These are phyloP conservation scores for Solanum chiquidenum DNA, from an alignment of 257 asterid species.

Conservation along the genomic window DNA sequence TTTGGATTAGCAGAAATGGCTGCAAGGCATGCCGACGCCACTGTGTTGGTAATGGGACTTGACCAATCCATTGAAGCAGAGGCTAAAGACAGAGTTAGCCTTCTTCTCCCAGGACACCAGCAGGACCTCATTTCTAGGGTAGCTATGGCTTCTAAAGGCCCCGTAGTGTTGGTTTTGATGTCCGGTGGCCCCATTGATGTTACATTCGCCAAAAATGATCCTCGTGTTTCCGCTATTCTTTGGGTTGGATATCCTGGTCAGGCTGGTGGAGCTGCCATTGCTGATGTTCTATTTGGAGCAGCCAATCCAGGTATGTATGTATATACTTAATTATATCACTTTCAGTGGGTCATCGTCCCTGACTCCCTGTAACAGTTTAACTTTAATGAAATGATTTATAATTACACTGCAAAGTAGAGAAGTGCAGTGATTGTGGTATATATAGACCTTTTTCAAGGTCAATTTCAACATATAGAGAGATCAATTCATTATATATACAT, in stretches of 20 bases:
- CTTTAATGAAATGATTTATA: background rate
- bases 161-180: conserved; percentile 57
- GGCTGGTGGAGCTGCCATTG: conserved; percentile 85
- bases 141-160: conserved; percentile 74
- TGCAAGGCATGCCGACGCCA: conserved; percentile 64
- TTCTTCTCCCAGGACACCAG: conserved; percentile 75
- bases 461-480: background rate
- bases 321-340: background rate
- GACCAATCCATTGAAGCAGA: conserved; percentile 69
- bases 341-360: background rate
- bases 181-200: conserved; percentile 85
- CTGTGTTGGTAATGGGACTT: conserved; percentile 66
- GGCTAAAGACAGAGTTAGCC: conserved; percentile 45
- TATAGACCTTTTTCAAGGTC: background rate
- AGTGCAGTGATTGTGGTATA: background rate
- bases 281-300: conserved; percentile 72
- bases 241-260: conserved; percentile 98
- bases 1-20: conserved; percentile 65
- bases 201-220: conserved; percentile 65
- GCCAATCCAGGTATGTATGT: conserved; percentile 71
- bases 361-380: background rate
- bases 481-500: background rate
- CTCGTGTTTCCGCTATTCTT: conserved; percentile 47
- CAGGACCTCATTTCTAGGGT: conserved; percentile 78
- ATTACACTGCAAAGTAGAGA: background rate